Evolutionary conservation across 768 basidiomycete genomes (phyloP).

Genomic region (Lactifluus pinguis): DNA sequence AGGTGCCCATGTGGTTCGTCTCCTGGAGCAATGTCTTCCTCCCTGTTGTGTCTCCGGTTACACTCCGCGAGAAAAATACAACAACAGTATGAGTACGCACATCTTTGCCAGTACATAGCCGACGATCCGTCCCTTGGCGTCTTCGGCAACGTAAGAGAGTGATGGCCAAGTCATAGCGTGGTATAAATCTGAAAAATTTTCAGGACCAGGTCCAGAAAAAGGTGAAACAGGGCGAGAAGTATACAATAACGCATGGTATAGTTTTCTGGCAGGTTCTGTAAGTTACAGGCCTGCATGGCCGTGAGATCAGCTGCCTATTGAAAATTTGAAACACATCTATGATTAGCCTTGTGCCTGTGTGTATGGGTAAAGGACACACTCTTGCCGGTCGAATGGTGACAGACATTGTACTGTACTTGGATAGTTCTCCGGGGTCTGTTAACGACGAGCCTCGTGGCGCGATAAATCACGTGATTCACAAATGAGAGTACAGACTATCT

Average conservation of each 20-base stretch:
- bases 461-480: neutral
- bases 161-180: constrained; percentile 75
- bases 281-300: constrained; percentile 91
- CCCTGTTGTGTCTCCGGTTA: constrained; percentile 36
- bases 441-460: no score
- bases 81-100: constrained; percentile 38
- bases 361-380: constrained; percentile 20
- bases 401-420: neutral
- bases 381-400: constrained; percentile 42
- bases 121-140: constrained; percentile 79
- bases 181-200: neutral
- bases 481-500: neutral
- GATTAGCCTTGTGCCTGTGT: constrained; percentile 7
- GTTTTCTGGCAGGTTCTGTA: constrained; percentile 90
- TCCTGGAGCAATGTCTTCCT: constrained; percentile 50
- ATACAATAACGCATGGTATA: constrained; percentile 75
- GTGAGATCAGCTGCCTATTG: constrained; percentile 73
- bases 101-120: constrained; percentile 97
- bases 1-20: constrained; percentile 80
- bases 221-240: constrained; percentile 21
- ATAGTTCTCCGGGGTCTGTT: no score
- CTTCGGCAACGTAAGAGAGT: constrained; percentile 88
- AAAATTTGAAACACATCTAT: neutral
- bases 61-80: neutral
- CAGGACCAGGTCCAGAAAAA: neutral